phyloP scores from a whole-genome alignment of 768 basidiomycete genomes.

The Lepiota brunneoincarnata region DNA sequence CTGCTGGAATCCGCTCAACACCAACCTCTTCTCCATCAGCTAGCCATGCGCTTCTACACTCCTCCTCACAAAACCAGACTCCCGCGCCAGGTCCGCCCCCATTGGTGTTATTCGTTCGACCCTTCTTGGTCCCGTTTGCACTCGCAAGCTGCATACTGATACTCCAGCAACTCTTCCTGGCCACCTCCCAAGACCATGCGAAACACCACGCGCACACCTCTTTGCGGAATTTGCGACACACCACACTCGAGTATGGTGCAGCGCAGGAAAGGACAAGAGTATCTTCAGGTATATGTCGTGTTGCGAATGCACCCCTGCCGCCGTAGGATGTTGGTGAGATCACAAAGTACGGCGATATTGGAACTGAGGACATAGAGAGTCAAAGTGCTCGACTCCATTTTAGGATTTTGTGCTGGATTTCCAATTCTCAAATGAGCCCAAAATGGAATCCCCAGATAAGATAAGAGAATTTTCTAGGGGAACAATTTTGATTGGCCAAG shows the following conservation, averaged over 20 bases:
- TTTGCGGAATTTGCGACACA: constrained; percentile 61
- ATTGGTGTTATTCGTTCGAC: not conserved
- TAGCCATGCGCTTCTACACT: constrained; percentile 46
- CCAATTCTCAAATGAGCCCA: no score
- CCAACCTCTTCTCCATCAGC: constrained; percentile 19
- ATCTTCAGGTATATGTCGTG: constrained; percentile 35
- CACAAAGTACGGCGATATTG: constrained; percentile 15
- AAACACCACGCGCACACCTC: constrained; percentile 70
- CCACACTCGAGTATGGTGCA: constrained; percentile 53
- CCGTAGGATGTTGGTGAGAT: constrained; percentile 39
- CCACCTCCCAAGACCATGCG: constrained; percentile 50
- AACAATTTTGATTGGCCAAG: not conserved
- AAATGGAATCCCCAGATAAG: no score
- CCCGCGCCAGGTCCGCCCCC: constrained; percentile 29
- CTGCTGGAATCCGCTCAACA: constrained; percentile 20
- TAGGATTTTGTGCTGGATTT: no score
- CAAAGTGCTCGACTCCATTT: no score
- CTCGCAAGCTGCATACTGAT: constrained; percentile 14
- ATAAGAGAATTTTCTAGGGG: constrained; percentile 7
- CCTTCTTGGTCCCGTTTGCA: not conserved
- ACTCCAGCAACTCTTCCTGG: constrained; percentile 42
- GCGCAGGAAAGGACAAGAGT: constrained; percentile 42
- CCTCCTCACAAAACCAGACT: constrained; percentile 55
- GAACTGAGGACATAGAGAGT: not conserved
- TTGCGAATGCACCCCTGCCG: constrained; percentile 54